Base-by-base conservation (phyloP, 129 eudicot genomes). In the Heracleum sosnowskyi region DNA sequence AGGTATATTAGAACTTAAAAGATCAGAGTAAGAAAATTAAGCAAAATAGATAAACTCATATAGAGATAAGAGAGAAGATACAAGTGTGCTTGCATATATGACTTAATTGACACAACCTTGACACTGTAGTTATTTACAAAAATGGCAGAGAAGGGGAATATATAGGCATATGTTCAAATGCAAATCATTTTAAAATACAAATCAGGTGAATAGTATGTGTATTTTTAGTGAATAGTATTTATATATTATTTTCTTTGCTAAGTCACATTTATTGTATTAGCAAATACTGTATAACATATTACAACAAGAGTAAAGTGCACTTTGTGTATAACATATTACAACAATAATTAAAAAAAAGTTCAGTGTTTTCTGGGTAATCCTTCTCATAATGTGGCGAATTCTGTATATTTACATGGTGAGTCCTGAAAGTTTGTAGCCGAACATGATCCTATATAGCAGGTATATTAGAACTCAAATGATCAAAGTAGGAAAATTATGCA, bases 111-210 rank as follows among this genome's bases (percentile, higher is more conserved):
- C 33, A 60, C n/a, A n/a, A n/a, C n/a, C n/a, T n/a, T n/a, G n/a
- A n/a, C n/a, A n/a, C n/a, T n/a, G n/a, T n/a, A n/a, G n/a, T n/a
- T n/a, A n/a, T n/a, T n/a, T 66, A 66, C 37, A 4, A 66, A 62
- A 66, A 12, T 13, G 72, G 39, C 72, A 66, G 72, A 66, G 72
- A 64, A 64, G 72, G 15, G 72, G 68, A 20, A 64, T 31, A 64
- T 64, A 57, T n/a, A n/a, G 16, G 33, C 28, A 8, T 4, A 57
- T 57, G 64, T 60, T 26, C 33, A 26, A 9, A 60, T 60, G 11
- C 1, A 60, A 60, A 22, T 34, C 68, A 60, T 10, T 60, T 60
- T 60, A 24, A 31, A 22, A 4, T 55, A 55, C 31, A 55, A 53
- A 53, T 53, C 29, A 53, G 29, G 29, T 2, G 31, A 57, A 24